These are phyloP conservation scores for Elongisporangium anandrum DNA, from an alignment of 352 stramenopile genomes.

Conservation along the genomic window DNA sequence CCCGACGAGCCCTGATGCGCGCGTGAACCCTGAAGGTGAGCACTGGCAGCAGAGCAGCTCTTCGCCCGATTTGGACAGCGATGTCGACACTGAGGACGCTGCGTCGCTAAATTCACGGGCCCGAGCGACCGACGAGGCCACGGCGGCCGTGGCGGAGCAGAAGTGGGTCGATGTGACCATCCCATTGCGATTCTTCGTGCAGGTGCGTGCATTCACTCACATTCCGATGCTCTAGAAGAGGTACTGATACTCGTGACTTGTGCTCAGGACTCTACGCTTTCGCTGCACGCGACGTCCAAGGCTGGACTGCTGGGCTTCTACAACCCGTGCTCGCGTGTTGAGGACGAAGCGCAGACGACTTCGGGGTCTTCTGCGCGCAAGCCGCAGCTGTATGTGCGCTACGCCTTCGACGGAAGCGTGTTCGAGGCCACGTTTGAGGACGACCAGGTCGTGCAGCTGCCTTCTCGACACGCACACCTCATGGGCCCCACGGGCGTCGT, in stretches of 20 bases:
- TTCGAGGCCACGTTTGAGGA: slow-evolving; percentile 84
- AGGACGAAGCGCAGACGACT: slow-evolving; percentile 12
- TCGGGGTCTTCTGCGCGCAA: slow-evolving; percentile 10
- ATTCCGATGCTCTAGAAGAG: slow-evolving; percentile 1
- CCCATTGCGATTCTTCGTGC: slow-evolving; percentile 78
- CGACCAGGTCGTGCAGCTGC: slow-evolving; percentile 61
- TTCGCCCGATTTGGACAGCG: neutral
- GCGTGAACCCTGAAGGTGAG: slow-evolving; percentile 11
- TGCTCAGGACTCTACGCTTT: slow-evolving; percentile 47
- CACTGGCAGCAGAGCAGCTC: neutral
- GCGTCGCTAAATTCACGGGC: too few relatives aligned
- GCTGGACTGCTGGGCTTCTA: slow-evolving; percentile 75
- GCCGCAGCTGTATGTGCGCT: slow-evolving; percentile 76
- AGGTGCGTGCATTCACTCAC: slow-evolving; percentile 24
- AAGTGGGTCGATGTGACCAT: slow-evolving; percentile 77
- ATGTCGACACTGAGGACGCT: slow-evolving; percentile 7
- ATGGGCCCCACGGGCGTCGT: slow-evolving; percentile 69
- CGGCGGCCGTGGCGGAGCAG: slow-evolving; percentile 19
- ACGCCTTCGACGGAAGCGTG: slow-evolving; percentile 62
- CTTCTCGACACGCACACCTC: slow-evolving; percentile 59
- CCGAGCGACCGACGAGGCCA: neutral
- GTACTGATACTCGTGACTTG: slow-evolving; percentile 3
- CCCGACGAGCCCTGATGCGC: slow-evolving; percentile 47
- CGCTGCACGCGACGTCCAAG: slow-evolving; percentile 55
- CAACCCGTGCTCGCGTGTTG: slow-evolving; percentile 59